Base-by-base conservation (phyloP, 768 basidiomycete species). In the Boletus coccyginus region DNA sequence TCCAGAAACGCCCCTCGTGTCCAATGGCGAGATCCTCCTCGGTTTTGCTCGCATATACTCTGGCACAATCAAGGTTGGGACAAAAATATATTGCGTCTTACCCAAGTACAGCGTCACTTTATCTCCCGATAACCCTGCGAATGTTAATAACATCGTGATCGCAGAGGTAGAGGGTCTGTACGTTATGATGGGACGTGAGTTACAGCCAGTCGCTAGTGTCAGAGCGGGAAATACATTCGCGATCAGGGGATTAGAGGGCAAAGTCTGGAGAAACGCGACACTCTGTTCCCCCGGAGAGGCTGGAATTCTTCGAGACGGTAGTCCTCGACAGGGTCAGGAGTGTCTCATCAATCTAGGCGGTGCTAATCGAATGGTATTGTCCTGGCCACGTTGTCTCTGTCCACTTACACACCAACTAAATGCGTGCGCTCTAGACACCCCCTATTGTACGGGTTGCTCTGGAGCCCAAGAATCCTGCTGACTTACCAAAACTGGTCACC, bases 141-240 rank as follows among this genome's bases (percentile, higher is more conserved):
- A 98, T 72, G 73, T 70, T 14, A 83, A 82, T 58, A 81, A 89
- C 65, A 62, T 94, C 42, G 67, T 80, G 24, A 73, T 76, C 10
- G 79, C 86, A 24, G 77, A 75, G n/a, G 83, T 95, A 14, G 81
- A 85, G 55, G 86, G 84, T 7, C 72, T 99, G 50, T 99, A 98
- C 71, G 82, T 90, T 47, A 98, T 99, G 93, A 98, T 99, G 97
- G 97, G 97, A 3, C 77, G 92, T 42, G 95, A 98, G 66, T 78
- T 99, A n/a, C 85, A 92, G 0, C 78, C 87, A 0, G 92, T 96
- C 3, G 78, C 90, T 21, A 78, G 77, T 57, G 94, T 98, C 1
- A 81, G 81, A 32, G 94, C 97, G 2, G 97, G 97, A 9, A 95
- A 96, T 67, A 90, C 95, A 6, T 98, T 98, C 61, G 97, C 95